Evolutionary conservation across 371 early-diverging fungal genomes (phyloP), one percentile per base, ranked within the genome.

Genomic region (Mortierella sp.): DNA sequence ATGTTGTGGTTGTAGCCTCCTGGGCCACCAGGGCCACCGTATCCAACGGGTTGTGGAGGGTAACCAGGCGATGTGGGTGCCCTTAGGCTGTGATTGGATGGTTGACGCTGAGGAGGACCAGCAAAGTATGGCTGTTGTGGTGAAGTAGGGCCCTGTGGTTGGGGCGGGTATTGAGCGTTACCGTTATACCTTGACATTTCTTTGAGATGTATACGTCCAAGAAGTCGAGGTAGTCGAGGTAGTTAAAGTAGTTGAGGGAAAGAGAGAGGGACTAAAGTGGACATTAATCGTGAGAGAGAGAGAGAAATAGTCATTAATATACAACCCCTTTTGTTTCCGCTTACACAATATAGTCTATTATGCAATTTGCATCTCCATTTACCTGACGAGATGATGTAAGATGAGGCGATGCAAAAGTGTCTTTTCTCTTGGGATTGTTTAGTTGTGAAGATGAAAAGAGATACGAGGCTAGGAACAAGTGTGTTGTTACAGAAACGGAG

Each of bases 121-220:
- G 69, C 74, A n/a, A 63, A 58, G 36, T 69, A 65, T 9, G 65
- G 57, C 50, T 67, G 63, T 10, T 65, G 66, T 5, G 60, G 60
- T 13, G 72, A 48, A 7, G 55, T 40, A 36, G 55, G 52, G 24
- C 36, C 36, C 38, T 50, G 69, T 28, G 28, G 28, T 59, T 41
- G 60, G 28, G 76, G 76, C 5, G 70, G 70, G 57, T 70, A 76
- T 33, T 70, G 70, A 28, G 55, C 36, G 13, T 70, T 70, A 22
- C 55, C 62, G 70, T 66, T 68, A 52, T 64, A 59, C 47, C 65
- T 52, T 28, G 65, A 67, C 74, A 74, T 74, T 19, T 52, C n/a
- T 52, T n/a, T 1, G 52, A 21, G 52, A 22, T n/a, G 19, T 22
- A 22, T 16, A 6, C 7, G 36, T 36, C 36, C 7, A 36, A 36